Percentiles rank a stretch among this genome's conserved stretches.
Conservation (phyloP, 768 basidiomycete species). For the Rhodotorula graminis region DNA sequence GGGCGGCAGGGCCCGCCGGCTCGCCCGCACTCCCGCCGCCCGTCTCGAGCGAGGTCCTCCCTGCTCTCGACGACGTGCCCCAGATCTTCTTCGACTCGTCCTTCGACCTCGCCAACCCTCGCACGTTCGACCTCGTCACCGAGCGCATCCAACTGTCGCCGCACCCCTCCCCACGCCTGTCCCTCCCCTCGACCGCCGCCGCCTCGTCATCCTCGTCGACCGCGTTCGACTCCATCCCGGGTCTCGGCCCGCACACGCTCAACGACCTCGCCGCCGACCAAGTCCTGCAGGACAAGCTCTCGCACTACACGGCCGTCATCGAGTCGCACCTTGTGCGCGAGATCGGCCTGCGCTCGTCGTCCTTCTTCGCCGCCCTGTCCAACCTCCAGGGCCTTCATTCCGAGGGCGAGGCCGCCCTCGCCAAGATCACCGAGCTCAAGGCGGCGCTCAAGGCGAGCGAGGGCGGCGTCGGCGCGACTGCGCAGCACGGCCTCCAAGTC, state of each 20-base stretch:
- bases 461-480: slow-evolving; percentile 50
- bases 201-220: neutral
- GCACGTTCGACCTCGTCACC: slow-evolving; percentile 70
- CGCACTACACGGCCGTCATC: slow-evolving; percentile 84
- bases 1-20: neutral
- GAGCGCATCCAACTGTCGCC: slow-evolving; percentile 50
- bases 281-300: slow-evolving; percentile 81
- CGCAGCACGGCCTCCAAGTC: slow-evolving; percentile 72
- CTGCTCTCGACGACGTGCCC: slow-evolving; percentile 71
- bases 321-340: slow-evolving; percentile 92
- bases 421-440: slow-evolving; percentile 68
- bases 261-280: slow-evolving; percentile 46
- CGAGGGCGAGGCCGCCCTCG: slow-evolving; percentile 76
- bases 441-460: slow-evolving; percentile 55
- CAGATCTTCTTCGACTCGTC: slow-evolving; percentile 68
- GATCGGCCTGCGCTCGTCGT: slow-evolving; percentile 80
- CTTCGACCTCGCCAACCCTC: slow-evolving; percentile 78
- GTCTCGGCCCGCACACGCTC: slow-evolving; percentile 24
- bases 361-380: slow-evolving; percentile 92
- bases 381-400: slow-evolving; percentile 89
- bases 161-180: slow-evolving; percentile 12
- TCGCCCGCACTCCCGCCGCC: neutral
- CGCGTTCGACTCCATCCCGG: slow-evolving; percentile 2
- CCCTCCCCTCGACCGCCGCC: slow-evolving; percentile 27
- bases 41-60: slow-evolving; percentile 51